Base-by-base conservation (phyloP, 345 rosid species). In the Eucalyptus globulus region DNA sequence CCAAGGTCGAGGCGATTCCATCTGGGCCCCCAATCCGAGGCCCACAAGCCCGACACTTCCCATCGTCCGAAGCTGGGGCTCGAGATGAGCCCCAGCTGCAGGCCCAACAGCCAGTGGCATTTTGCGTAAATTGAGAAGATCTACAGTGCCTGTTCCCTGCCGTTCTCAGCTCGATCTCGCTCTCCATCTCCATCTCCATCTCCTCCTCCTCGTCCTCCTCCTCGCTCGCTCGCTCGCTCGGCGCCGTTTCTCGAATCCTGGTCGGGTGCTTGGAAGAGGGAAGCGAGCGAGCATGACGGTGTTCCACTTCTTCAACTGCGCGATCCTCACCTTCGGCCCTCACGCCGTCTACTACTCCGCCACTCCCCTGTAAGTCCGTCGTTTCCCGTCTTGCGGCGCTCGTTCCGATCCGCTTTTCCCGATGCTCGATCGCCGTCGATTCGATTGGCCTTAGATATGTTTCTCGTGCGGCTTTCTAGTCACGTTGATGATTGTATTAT, bases 291-390 rank as follows among this genome's bases (percentile, higher is more conserved):
- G 45, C 83, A 97, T 97, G 99, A 97, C 99, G 91, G 87, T 97
- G 80, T 97, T 97, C 88, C 99, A 97, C 93, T 97, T 97, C 95
- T 97, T 97, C 95, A 97, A 97, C 94, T 97, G 99, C 88, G 99
- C 99, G 49, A 97, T 97, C 93, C 97, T 97, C 92, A 97, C 99
- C 51, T 97, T 97, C 90, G 99, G 98, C 15, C 99, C 99, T 89
- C 99, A 97, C 93, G 99, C 99, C 92, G 98, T 97, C 89, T 97
- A 97, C 93, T 97, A 97, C 96, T 97, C 99, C 88, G 99, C 99
- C 87, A 97, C 99, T 88, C 99, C 99, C 1, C 89, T 97, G 99
- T 97, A 93, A 12, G 93, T 89, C 40, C 49, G 27, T 49, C 43
- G 43, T 16, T 60, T 44, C 22, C 87, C 31, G 49, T 37, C 11